Percentiles rank a stretch among this genome's conserved stretches.
These are phyloP conservation scores for Geranium incanum DNA, from an alignment of 441 rosid species.

Conservation along the genomic window DNA sequence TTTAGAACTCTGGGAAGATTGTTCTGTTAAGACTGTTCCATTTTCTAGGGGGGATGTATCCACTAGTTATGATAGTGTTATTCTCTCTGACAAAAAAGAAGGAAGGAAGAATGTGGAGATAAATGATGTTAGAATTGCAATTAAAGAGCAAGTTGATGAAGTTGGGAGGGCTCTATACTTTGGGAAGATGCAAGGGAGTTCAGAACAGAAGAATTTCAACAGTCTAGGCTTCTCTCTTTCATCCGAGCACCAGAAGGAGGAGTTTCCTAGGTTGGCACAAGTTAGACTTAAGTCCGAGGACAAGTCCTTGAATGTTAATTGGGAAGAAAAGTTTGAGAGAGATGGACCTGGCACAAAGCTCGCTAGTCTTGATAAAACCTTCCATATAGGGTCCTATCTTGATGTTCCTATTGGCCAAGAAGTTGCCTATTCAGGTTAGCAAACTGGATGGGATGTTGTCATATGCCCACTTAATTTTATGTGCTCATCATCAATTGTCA, in stretches of 20 bases:
- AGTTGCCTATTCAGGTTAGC: slow-evolving; percentile 71
- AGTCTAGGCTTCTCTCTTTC: slow-evolving; percentile 38
- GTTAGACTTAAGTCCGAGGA: slow-evolving; percentile 87
- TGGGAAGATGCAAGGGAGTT: slow-evolving; percentile 47
- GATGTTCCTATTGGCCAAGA: slow-evolving; percentile 94
- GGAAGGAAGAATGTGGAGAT: slow-evolving; percentile 52
- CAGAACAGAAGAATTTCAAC: slow-evolving; percentile 39
- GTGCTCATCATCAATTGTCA: neutral
- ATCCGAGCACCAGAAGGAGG: slow-evolving; percentile 60
- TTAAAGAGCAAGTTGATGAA: slow-evolving; percentile 77
- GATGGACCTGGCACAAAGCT: slow-evolving; percentile 48
- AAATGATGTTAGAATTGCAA: slow-evolving; percentile 46
- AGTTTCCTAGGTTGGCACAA: slow-evolving; percentile 73
- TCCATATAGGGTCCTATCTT: slow-evolving; percentile 66
- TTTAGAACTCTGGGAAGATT: slow-evolving; percentile 60
- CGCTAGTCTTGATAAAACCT: slow-evolving; percentile 44
- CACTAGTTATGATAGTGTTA: slow-evolving; percentile 30
- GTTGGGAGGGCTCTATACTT: slow-evolving; percentile 58
- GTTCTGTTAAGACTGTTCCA: slow-evolving; percentile 71
- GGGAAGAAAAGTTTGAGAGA: slow-evolving; percentile 75
- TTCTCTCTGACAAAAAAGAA: slow-evolving; percentile 42
- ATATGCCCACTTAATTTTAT: neutral
- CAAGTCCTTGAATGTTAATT: slow-evolving; percentile 48
- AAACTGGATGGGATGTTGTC: neutral
- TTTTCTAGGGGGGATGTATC: slow-evolving; percentile 45